phyloP scores from a whole-genome alignment of 1,139 yeast genomes.

The Candida glucosophila region DNA sequence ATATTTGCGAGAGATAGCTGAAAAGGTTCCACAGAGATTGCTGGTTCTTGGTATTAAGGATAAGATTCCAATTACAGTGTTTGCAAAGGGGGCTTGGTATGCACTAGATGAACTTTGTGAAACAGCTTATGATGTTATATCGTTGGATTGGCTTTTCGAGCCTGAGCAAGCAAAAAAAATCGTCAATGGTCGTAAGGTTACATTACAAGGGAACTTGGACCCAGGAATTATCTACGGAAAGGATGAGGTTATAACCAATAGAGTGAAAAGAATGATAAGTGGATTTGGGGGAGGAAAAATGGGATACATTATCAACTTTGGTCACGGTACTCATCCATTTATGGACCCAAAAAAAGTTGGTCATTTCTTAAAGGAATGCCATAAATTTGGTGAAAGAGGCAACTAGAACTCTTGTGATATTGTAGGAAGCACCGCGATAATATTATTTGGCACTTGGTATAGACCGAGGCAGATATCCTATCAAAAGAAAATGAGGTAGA shows the following conservation, averaged over 20 bases:
- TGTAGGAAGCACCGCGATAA: no score
- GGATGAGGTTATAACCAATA: slow-evolving; percentile 65
- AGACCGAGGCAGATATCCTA: no score
- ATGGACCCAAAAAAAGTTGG: slow-evolving; percentile 88
- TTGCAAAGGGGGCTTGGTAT: slow-evolving; percentile 97
- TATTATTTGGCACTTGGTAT: no score
- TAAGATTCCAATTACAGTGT: slow-evolving; percentile 76
- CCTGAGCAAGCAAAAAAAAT: slow-evolving; percentile 80
- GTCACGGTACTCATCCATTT: slow-evolving; percentile 97
- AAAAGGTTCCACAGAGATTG: slow-evolving; percentile 60
- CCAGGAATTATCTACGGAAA: slow-evolving; percentile 94
- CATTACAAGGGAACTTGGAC: slow-evolving; percentile 90
- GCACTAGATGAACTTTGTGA: slow-evolving; percentile 81
- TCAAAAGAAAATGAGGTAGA: no score
- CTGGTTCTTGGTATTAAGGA: slow-evolving; percentile 63
- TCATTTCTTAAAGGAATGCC: slow-evolving; percentile 81
- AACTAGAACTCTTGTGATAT: neutral
- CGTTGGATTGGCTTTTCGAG: slow-evolving; percentile 85
- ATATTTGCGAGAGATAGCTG: slow-evolving; percentile 69
- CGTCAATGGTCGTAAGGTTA: slow-evolving; percentile 67
- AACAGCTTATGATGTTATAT: slow-evolving; percentile 79
- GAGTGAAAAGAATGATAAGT: slow-evolving; percentile 78
- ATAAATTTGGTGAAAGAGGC: slow-evolving; percentile 49
- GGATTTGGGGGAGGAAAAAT: slow-evolving; percentile 92
- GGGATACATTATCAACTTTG: slow-evolving; percentile 85